A percentile compares a stretch with the other conserved stretches of the same genome.
Evolutionary conservation across 2,329 filamentous ascomycete species (phyloP).

Genomic region (Aspergillus fumigatus): DNA sequence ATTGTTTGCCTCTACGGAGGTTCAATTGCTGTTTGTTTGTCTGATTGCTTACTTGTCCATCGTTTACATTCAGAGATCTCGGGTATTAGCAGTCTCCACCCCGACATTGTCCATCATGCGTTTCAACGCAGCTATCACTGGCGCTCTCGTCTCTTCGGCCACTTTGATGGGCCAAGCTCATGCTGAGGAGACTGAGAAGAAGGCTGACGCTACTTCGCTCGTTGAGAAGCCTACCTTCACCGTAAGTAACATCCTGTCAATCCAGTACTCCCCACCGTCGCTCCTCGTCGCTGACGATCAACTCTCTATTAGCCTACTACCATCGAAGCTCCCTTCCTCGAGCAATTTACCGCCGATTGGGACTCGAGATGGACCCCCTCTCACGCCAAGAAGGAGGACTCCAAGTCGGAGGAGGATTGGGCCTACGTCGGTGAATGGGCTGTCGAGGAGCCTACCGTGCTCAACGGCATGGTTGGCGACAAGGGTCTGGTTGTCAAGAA

Average conservation of each 20-base stretch:
- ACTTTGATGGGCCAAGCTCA: constrained; percentile 62
- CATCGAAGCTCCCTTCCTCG: constrained; percentile 89
- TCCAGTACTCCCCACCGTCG: constrained; percentile 5
- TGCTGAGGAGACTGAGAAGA: constrained; percentile 64
- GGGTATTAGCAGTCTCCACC: neutral
- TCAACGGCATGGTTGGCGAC: constrained; percentile 90
- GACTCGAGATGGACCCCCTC: constrained; percentile 89
- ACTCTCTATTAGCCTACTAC: constrained; percentile 63
- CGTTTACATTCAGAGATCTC: constrained; percentile 3
- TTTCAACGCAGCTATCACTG: constrained; percentile 73
- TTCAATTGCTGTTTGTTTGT: constrained; percentile 14
- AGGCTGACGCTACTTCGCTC: constrained; percentile 47
- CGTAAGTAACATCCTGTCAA: constrained; percentile 52
- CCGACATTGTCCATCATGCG: constrained; percentile 59
- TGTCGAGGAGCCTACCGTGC: constrained; percentile 86
- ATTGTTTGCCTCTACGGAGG: constrained; percentile 13
- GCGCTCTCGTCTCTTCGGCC: constrained; percentile 65
- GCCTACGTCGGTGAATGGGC: constrained; percentile 95
- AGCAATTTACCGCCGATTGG: constrained; percentile 98
- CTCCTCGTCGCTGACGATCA: constrained; percentile 11
- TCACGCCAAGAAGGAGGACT: constrained; percentile 92
- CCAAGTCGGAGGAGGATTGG: constrained; percentile 81
- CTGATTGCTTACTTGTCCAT: constrained; percentile 16
- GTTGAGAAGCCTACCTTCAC: constrained; percentile 78
- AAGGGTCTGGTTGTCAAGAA: constrained; percentile 98